phyloP scores from a whole-genome alignment of 352 stramenopile species.

The Discostella stelligera region DNA sequence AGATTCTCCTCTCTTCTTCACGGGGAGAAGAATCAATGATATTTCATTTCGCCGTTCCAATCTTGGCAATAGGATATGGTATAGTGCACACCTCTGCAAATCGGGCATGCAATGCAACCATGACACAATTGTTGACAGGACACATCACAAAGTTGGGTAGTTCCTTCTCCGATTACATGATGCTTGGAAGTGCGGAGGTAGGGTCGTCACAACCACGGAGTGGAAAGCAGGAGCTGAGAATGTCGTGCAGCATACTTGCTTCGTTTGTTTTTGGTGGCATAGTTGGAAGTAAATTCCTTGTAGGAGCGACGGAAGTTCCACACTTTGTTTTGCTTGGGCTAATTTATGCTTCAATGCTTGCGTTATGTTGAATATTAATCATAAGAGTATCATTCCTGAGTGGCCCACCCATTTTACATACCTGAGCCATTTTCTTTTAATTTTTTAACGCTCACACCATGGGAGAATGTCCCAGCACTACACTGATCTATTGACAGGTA shows the following conservation, averaged over 20 bases:
- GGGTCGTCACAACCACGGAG: background rate
- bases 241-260: constrained; percentile 16
- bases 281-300: constrained; percentile 8
- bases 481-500: too few relatives aligned
- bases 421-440: too few relatives aligned
- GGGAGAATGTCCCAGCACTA: too few relatives aligned
- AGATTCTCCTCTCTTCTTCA: background rate
- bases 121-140: constrained; percentile 34
- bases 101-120: constrained; percentile 20
- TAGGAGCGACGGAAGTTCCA: background rate
- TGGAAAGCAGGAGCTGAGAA: background rate
- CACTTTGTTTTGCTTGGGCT: constrained; percentile 27
- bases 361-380: constrained; percentile 4
- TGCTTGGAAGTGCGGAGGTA: background rate
- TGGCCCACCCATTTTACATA: too few relatives aligned
- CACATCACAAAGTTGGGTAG: constrained; percentile 33
- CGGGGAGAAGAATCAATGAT: background rate
- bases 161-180: constrained; percentile 17
- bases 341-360: constrained; percentile 18
- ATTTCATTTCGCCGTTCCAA: background rate
- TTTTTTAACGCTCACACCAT: too few relatives aligned
- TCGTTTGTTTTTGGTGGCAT: constrained; percentile 23
- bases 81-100: constrained; percentile 28
- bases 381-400: too few relatives aligned
- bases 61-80: constrained; percentile 28